Evolutionary conservation across 1,139 yeast genomes (phyloP).

Genomic region (Suhomyces yuchorum): DNA sequence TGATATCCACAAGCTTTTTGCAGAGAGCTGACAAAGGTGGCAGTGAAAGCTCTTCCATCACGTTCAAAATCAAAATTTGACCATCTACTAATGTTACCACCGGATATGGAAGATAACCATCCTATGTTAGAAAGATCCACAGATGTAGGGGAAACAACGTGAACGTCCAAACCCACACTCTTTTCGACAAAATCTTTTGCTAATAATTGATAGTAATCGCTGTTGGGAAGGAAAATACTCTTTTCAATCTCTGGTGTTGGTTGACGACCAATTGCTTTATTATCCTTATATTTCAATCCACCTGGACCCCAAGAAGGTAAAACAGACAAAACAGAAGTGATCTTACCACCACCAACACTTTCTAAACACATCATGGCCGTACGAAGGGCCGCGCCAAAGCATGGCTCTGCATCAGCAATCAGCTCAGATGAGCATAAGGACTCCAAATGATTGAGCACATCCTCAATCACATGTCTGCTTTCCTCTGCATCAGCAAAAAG

Average conservation of each 20-base stretch:
- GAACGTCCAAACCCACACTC: conserved; percentile 77
- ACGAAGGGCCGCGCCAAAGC: conserved; percentile 78
- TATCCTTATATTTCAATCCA: conserved; percentile 57
- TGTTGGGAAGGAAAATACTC: conserved; percentile 57
- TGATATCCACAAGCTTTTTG: conserved; percentile 65
- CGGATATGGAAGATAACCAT: conserved; percentile 65
- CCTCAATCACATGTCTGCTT: conserved; percentile 63
- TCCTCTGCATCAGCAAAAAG: conserved; percentile 78
- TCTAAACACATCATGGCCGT: conserved; percentile 69
- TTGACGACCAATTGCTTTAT: conserved; percentile 36
- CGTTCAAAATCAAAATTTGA: conserved; percentile 66
- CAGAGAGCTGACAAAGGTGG: conserved; percentile 57
- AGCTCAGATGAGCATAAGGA: conserved; percentile 38
- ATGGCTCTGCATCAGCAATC: conserved; percentile 62
- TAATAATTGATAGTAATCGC: conserved; percentile 62
- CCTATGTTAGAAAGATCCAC: conserved; percentile 79
- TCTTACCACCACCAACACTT: conserved; percentile 76
- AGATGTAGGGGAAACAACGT: conserved; percentile 64
- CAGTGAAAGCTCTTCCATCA: conserved; percentile 68
- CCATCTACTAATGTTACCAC: conserved; percentile 71
- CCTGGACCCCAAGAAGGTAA: conserved; percentile 90
- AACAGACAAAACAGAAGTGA: conserved; percentile 65
- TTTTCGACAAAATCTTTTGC: conserved; percentile 57
- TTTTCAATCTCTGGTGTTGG: conserved; percentile 58
- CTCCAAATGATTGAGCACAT: conserved; percentile 66